phyloP scores from a whole-genome alignment of 169 alveolate genomes.

The Cryptosporidium sp. region DNA sequence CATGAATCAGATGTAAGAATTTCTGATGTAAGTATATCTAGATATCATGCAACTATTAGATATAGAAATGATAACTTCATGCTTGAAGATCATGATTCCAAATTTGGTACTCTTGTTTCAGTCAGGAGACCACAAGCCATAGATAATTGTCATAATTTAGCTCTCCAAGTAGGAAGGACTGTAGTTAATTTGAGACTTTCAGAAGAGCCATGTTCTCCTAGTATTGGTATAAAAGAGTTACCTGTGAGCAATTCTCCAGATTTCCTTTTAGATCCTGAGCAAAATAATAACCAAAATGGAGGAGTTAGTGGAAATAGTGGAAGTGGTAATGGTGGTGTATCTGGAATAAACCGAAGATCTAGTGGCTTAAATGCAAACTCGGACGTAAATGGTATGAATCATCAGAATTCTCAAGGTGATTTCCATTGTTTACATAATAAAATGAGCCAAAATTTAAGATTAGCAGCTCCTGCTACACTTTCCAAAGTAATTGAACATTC shows the following conservation, averaged over 20 bases:
- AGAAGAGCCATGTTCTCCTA: conserved; percentile 67
- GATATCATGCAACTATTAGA: conserved; percentile 95
- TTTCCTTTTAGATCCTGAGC: conserved; percentile 1
- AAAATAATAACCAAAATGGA: neutral
- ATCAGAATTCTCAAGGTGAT: neutral
- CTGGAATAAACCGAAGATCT: neutral
- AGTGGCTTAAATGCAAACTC: neutral
- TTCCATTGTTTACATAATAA: neutral
- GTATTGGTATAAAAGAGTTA: conserved; percentile 51
- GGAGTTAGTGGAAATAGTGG: neutral
- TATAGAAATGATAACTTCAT: conserved; percentile 91
- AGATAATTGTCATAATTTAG: conserved; percentile 43
- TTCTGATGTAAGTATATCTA: conserved; percentile 96
- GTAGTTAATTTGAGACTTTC: conserved; percentile 79
- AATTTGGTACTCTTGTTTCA: conserved; percentile 98
- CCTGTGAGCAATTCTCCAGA: conserved; percentile 56
- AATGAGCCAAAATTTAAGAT: neutral
- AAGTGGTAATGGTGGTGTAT: neutral
- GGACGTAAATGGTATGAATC: neutral
- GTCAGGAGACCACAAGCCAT: conserved; percentile 84
- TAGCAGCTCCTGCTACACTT: neutral
- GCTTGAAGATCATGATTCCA: conserved; percentile 95
- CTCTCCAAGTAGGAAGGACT: conserved; percentile 83
- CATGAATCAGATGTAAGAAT: conserved; percentile 98
- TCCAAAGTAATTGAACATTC: neutral